These are phyloP conservation scores for Mucuna pruriens DNA, from an alignment of 306 rosid species.

Conservation along the genomic window DNA sequence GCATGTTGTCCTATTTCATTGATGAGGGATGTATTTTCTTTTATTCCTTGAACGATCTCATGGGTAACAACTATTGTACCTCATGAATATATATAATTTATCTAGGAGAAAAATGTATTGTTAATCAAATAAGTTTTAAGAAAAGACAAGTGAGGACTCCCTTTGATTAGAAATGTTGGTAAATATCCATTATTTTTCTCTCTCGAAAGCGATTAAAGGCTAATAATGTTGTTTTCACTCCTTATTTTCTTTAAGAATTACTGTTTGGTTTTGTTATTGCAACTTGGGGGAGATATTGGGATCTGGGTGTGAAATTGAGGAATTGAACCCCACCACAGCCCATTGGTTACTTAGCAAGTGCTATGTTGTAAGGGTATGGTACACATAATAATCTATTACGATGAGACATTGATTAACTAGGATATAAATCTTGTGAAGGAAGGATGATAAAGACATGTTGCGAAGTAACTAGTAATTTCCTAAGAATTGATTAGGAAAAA, in stretches of 20 bases:
- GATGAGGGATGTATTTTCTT: not conserved
- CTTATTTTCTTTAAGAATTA: slow-evolving; percentile 6
- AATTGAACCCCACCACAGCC: not conserved
- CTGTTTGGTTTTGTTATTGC: not conserved
- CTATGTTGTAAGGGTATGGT: not conserved
- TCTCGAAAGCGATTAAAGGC: not conserved
- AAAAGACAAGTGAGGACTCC: slow-evolving; percentile 1
- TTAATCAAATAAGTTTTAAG: slow-evolving; percentile 22
- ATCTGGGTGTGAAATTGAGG: not conserved
- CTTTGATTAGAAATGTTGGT: slow-evolving; percentile 1
- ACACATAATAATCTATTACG: not conserved
- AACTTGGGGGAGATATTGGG: not conserved
- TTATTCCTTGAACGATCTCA: slow-evolving; percentile 12
- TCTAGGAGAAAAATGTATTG: not conserved
- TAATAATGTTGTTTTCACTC: not conserved
- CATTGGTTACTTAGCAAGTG: too few relatives aligned
- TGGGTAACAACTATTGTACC: not conserved
- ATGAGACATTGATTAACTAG: too few relatives aligned
- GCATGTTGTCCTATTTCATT: slow-evolving; percentile 5
- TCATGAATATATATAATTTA: not conserved
- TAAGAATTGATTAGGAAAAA: too few relatives aligned
- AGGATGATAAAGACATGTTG: too few relatives aligned
- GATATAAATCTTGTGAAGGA: too few relatives aligned
- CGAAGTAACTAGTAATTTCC: too few relatives aligned
- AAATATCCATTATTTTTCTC: not conserved